phyloP scores from a whole-genome alignment of 306 rosid genomes.

The Vigna reflexopilosa region DNA sequence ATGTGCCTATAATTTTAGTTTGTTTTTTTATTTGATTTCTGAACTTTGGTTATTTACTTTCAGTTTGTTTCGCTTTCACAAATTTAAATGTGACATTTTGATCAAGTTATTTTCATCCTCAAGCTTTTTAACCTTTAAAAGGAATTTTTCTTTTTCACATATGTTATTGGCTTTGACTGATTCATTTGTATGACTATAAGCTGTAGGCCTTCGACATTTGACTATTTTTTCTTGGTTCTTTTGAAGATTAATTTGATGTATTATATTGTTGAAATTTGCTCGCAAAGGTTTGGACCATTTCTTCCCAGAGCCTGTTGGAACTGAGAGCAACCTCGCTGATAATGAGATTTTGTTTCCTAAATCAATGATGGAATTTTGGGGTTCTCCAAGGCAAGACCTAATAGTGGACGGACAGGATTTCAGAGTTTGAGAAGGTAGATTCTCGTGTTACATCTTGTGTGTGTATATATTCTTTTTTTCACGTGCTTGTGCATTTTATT shows the following conservation, averaged over 20 bases:
- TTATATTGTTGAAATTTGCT: conserved; percentile 39
- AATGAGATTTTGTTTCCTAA: conserved; percentile 48
- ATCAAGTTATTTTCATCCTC: neutral
- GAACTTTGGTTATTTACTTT: too few relatives aligned
- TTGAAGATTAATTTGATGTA: conserved; percentile 27
- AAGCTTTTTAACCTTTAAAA: neutral
- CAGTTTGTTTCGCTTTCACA: neutral
- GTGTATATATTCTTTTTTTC: neutral
- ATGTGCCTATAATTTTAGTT: too few relatives aligned
- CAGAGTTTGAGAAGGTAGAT: conserved; percentile 75
- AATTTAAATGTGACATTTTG: neutral
- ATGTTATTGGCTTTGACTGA: neutral
- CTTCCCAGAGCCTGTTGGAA: conserved; percentile 51
- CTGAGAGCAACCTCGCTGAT: conserved; percentile 53
- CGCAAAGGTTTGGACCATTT: conserved; percentile 61
- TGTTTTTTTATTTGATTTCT: too few relatives aligned
- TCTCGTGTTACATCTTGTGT: neutral
- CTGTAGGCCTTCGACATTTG: neutral
- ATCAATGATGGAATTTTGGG: conserved; percentile 66
- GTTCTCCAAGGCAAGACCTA: conserved; percentile 52
- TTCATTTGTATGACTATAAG: neutral
- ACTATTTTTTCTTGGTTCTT: conserved; percentile 16
- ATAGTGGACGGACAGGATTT: conserved; percentile 68
- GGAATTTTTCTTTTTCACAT: neutral
- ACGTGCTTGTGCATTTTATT: conserved; percentile 14